These are phyloP conservation scores for Colletotrichum noveboracense DNA, from an alignment of 2,329 filamentous ascomycete species.

Conservation along the genomic window DNA sequence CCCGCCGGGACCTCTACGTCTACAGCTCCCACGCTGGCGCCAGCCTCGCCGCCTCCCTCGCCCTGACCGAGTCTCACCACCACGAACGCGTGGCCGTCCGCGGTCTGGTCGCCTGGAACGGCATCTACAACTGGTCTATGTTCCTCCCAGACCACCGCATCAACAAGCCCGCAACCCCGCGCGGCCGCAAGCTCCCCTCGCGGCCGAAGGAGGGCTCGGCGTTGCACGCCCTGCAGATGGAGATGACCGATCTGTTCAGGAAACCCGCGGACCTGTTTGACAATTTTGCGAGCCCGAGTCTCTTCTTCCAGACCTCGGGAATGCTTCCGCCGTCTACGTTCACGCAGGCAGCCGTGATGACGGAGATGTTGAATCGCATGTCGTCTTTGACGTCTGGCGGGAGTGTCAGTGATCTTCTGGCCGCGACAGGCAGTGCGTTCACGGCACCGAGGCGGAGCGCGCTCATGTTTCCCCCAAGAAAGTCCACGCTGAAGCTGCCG, in stretches of 20 bases:
- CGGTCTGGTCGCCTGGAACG: constrained; percentile 62
- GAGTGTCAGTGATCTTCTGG: constrained; percentile 12
- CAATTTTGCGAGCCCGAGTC: constrained; percentile 60
- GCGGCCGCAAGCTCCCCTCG: constrained; percentile 15
- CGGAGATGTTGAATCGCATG: constrained; percentile 25
- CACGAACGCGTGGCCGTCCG: constrained; percentile 51
- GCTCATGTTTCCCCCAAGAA: constrained; percentile 52
- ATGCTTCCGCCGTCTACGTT: constrained; percentile 52
- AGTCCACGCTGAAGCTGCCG: constrained; percentile 55
- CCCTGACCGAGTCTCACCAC: constrained; percentile 58
- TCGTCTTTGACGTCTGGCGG: constrained; percentile 16
- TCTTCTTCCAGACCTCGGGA: constrained; percentile 63
- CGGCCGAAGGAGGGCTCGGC: constrained; percentile 36
- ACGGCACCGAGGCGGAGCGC: constrained; percentile 44
- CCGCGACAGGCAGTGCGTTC: background rate
- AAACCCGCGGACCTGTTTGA: constrained; percentile 60
- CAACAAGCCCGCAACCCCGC: constrained; percentile 32
- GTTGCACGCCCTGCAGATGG: constrained; percentile 40
- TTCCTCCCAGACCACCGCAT: constrained; percentile 59
- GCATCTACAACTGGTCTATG: constrained; percentile 69
- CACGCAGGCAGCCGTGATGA: constrained; percentile 27
- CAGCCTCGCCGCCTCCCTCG: constrained; percentile 59
- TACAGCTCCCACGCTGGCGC: constrained; percentile 65
- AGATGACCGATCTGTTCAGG: constrained; percentile 50
- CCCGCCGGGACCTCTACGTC: constrained; percentile 49